Base-by-base conservation (phyloP, 1,284 basidiomycete species). In the Malassezia restricta region DNA sequence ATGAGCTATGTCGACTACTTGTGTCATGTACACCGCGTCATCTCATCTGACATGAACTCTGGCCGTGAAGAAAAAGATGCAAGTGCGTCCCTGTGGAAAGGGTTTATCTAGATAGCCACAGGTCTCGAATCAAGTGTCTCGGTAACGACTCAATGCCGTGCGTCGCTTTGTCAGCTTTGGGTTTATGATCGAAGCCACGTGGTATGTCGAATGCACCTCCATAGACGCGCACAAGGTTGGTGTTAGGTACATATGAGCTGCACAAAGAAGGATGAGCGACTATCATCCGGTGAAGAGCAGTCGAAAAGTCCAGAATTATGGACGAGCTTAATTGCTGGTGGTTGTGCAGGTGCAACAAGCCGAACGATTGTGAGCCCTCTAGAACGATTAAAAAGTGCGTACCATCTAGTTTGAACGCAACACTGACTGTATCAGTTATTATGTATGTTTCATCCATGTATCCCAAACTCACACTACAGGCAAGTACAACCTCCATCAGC, bases 281-380 rank as follows among this genome's bases (percentile, higher is more conserved):
- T 12, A 35, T 28, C 24, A 46, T 47, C 29, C 42, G 49, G 7
- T 55, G 53, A 47, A 55, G 50, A 31, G 40, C 38, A 3, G 49
- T 55, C 29, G 27, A 32, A 38, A 50, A 55, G 53, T 3, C n/a
- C 39, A 9, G 39, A 3, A 24, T 24, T 50, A 14, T 55, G 53
- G 53, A 33, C 53, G 8, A 55, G 42, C 9, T 82, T 79, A 66
- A 74, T 81, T 76, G 87, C 87, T 28, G 87, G 87, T 46, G 87
- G 87, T 14, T 65, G 67, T 6, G 73, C 73, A 2, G 74, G 73
- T 20, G 71, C 71, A 0, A 81, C 86, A 8, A 88, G 86, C 58
- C 78, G 90, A 53, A 94, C 91, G 3, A 86, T 94, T 29, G 90
- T 95, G 44, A 85, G 83, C 59, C 90, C 91, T 12, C 75, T 95